A percentile compares a stretch with the other conserved stretches of the same genome.
phyloP scores from a whole-genome alignment of 768 basidiomycete species.

The Cystofilobasidium macerans region DNA sequence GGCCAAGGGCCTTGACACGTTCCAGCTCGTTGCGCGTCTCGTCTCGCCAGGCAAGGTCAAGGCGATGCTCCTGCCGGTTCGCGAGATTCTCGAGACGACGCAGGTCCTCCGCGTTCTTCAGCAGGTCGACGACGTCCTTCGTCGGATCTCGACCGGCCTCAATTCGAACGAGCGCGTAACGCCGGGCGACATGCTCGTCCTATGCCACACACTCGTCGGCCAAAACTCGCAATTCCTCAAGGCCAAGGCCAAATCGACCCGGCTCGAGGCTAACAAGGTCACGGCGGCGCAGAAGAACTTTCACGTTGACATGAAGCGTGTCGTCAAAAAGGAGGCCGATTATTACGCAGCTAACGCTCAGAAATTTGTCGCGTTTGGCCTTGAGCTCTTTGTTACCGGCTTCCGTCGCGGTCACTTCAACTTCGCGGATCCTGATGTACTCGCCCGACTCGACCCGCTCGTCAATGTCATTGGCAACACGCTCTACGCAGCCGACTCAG shows the following conservation, averaged over 20 bases:
- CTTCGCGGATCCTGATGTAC: conserved; percentile 58
- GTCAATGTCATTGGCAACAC: conserved; percentile 80
- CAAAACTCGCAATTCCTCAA: conserved; percentile 81
- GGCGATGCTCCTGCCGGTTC: conserved; percentile 62
- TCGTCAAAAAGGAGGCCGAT: conserved; percentile 47
- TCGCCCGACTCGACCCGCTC: conserved; percentile 77
- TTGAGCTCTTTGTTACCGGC: conserved; percentile 81
- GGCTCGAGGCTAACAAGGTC: conserved; percentile 34
- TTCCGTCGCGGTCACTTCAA: conserved; percentile 77
- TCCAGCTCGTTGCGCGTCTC: conserved; percentile 64
- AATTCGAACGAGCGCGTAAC: conserved; percentile 66
- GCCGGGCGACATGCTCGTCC: conserved; percentile 58
- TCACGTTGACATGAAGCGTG: conserved; percentile 68
- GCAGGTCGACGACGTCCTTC: conserved; percentile 77
- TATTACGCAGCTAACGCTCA: conserved; percentile 79
- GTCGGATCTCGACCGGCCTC: conserved; percentile 68
- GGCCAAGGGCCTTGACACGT: conserved; percentile 75
- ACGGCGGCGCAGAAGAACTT: conserved; percentile 46
- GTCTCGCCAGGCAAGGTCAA: conserved; percentile 68
- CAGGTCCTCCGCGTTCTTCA: conserved; percentile 66
- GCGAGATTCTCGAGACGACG: conserved; percentile 75
- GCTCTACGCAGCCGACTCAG: conserved; percentile 67
- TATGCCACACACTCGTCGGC: conserved; percentile 80
- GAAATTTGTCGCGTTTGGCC: conserved; percentile 80
- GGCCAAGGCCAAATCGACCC: conserved; percentile 41